Conservation (phyloP, 208 protist genomes). For the Leptomonas seymouri region DNA sequence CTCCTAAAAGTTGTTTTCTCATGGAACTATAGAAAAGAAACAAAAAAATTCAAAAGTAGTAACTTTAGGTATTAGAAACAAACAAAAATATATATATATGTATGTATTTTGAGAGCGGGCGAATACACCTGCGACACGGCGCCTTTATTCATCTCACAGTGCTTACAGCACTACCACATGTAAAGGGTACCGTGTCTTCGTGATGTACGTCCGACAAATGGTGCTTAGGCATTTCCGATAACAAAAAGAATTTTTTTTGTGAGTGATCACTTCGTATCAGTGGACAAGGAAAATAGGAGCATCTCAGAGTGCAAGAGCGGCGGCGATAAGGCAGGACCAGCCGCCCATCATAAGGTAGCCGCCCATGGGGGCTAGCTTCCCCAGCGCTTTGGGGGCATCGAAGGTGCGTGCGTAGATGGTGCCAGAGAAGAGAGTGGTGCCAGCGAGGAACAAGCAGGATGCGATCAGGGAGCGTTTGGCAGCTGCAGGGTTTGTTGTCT, state of each 20-base stretch:
- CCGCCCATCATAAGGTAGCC: conserved; percentile 52
- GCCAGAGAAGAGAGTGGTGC: conserved; percentile 46
- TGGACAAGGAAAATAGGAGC: background rate
- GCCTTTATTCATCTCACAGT: too few relatives aligned
- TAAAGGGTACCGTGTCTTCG: too few relatives aligned
- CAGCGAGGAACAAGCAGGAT: conserved; percentile 35
- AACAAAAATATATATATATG: too few relatives aligned
- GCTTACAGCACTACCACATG: too few relatives aligned
- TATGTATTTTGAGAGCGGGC: too few relatives aligned
- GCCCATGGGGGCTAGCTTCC: conserved; percentile 38
- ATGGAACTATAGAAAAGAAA: too few relatives aligned
- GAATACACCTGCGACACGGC: too few relatives aligned
- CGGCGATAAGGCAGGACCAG: conserved; percentile 35
- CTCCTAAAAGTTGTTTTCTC: too few relatives aligned
- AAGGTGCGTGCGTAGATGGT: conserved; percentile 49
- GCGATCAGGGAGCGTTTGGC: conserved; percentile 22
- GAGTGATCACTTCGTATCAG: background rate
- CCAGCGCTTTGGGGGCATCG: conserved; percentile 29
- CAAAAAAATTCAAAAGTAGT: too few relatives aligned
- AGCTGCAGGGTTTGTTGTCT: conserved; percentile 16
- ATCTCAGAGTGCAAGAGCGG: conserved; percentile 30
- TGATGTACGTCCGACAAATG: too few relatives aligned
- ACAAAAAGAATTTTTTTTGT: background rate
- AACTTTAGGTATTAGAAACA: too few relatives aligned
- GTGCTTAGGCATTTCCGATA: too few relatives aligned